Conservation (phyloP, 805 yeast species). For the Saccharomycopsis vini region DNA sequence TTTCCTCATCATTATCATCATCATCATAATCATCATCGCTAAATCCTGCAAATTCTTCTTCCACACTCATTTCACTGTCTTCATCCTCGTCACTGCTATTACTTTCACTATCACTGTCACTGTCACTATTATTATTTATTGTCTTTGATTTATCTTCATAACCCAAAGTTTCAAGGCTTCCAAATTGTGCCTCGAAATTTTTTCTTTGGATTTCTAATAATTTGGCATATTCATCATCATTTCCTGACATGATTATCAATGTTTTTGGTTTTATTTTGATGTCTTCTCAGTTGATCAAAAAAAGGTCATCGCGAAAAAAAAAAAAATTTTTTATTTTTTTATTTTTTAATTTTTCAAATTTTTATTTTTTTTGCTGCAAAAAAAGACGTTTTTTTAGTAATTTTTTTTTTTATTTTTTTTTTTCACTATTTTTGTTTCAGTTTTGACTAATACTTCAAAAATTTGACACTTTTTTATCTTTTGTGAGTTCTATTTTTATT, state of each 20-base stretch:
- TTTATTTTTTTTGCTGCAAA: too few species aligned
- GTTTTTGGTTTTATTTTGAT: too few species aligned
- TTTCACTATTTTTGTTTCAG: too few species aligned
- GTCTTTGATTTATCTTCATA: conserved; percentile 36
- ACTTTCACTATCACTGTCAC: not conserved
- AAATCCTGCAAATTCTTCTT: conserved; percentile 22
- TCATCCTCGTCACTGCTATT: conserved; percentile 3
- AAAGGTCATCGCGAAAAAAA: too few species aligned
- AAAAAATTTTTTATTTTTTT: too few species aligned
- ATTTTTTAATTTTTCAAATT: too few species aligned
- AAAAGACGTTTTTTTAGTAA: too few species aligned
- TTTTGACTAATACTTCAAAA: too few species aligned
- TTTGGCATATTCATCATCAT: conserved; percentile 3
- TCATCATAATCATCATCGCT: conserved; percentile 25
- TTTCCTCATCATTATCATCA: conserved; percentile 20
- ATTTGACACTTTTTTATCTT: too few species aligned
- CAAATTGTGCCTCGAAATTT: conserved; percentile 59
- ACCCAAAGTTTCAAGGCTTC: conserved; percentile 46
- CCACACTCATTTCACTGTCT: conserved; percentile 11
- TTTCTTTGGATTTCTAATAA: conserved; percentile 41
- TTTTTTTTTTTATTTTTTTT: too few species aligned
- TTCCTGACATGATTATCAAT: conserved; percentile 3
- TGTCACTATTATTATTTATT: not conserved
- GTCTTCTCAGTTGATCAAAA: too few species aligned
- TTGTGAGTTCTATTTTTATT: too few species aligned